phyloP scores from a whole-genome alignment of 495 filamentous ascomycete genomes.

The Achaetomiella virescens region DNA sequence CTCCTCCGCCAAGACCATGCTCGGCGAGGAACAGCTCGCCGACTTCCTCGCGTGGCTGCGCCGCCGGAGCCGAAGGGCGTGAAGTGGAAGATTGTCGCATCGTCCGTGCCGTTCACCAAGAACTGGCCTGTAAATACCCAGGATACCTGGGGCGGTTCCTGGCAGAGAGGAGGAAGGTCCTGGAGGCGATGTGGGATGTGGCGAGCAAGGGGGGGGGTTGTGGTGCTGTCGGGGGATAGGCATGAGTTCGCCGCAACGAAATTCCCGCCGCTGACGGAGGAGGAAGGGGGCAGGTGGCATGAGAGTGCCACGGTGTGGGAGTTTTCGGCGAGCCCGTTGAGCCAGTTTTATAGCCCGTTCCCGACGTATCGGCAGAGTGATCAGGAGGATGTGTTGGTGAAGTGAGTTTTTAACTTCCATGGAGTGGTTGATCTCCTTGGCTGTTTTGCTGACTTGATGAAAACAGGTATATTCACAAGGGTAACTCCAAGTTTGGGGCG shows the following conservation, averaged over 20 bases:
- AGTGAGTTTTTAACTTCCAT: constrained; percentile 45
- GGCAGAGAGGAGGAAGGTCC: constrained; percentile 65
- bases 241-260: constrained; percentile 93
- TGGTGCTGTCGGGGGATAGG: constrained; percentile 81
- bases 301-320: constrained; percentile 65
- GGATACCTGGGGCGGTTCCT: constrained; percentile 92
- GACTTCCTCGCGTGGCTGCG: constrained; percentile 74
- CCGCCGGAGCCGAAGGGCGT: constrained; percentile 63
- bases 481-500: constrained; percentile 85
- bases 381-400: constrained; percentile 68
- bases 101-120: constrained; percentile 88
- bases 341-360: constrained; percentile 88
- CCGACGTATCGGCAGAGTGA: constrained; percentile 75
- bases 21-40: constrained; percentile 69
- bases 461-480: constrained; percentile 67
- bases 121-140: constrained; percentile 81
- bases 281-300: constrained; percentile 42
- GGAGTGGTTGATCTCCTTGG: neutral
- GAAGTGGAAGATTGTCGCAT: constrained; percentile 87
- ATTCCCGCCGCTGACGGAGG: constrained; percentile 60
- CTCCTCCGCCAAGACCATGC: constrained; percentile 68
- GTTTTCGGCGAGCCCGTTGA: constrained; percentile 82
- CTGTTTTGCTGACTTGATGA: constrained; percentile 6
- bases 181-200: constrained; percentile 87
- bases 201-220: constrained; percentile 66